Conservation (phyloP, 1,139 yeast species). For the Geotrichum phurueaensis region DNA sequence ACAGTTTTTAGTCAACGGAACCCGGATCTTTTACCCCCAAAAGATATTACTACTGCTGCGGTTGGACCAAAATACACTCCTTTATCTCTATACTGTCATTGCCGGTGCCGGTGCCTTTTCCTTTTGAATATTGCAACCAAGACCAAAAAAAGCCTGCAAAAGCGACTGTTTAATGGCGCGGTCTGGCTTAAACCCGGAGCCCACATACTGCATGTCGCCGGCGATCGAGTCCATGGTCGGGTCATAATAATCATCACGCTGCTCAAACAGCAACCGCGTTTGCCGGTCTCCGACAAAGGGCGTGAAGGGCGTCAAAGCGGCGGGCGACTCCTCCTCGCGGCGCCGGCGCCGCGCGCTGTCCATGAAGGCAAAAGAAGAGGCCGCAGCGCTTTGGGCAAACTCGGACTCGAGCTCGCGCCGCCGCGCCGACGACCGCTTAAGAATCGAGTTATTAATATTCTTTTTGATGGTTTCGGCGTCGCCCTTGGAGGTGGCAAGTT, state of each 20-base stretch:
- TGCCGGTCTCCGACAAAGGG: conserved; percentile 92
- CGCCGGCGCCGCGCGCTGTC: conserved; percentile 6
- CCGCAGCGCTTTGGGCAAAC: conserved; percentile 35
- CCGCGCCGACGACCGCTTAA: conserved; percentile 60
- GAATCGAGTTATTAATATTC: conserved; percentile 53
- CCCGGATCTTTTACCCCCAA: not conserved
- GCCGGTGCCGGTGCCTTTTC: conserved; percentile 43
- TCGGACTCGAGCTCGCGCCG: conserved; percentile 63
- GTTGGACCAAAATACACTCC: not conserved
- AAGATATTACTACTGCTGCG: not conserved
- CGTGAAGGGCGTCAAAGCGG: conserved; percentile 63
- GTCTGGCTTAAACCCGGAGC: conserved; percentile 77
- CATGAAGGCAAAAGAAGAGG: conserved; percentile 23
- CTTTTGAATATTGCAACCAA: conserved; percentile 68
- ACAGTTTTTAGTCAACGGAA: conserved; percentile 2
- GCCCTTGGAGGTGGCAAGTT: conserved; percentile 47
- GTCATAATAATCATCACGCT: conserved; percentile 51
- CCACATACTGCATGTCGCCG: conserved; percentile 63
- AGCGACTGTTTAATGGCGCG: conserved; percentile 69
- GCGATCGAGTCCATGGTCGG: conserved; percentile 56
- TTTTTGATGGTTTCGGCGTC: conserved; percentile 49
- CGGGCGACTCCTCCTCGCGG: conserved; percentile 17
- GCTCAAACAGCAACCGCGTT: conserved; percentile 40
- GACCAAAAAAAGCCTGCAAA: conserved; percentile 83
- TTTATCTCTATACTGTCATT: not conserved